phyloP scores from a whole-genome alignment of 1,284 basidiomycete genomes.

The Cystobasidium sp. region DNA sequence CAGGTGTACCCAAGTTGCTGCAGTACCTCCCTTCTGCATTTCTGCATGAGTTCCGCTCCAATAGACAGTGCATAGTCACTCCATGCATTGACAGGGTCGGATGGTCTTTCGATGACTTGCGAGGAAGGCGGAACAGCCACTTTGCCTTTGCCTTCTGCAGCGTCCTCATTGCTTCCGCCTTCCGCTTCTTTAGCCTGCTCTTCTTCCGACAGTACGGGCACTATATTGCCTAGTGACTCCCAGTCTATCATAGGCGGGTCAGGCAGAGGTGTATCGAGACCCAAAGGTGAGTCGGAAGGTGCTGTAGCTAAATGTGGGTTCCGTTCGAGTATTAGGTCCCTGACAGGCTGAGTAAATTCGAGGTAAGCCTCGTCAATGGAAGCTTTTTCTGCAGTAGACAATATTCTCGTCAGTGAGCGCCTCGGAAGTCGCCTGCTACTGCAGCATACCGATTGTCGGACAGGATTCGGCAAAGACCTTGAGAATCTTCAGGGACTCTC shows the following conservation, averaged over 20 bases:
- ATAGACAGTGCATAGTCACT: constrained; percentile 89
- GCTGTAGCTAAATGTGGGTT: constrained; percentile 76
- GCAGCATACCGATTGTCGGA: constrained; percentile 48
- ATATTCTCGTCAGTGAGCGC: background rate
- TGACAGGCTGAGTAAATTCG: constrained; percentile 78
- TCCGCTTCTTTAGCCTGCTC: constrained; percentile 42
- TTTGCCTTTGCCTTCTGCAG: constrained; percentile 48
- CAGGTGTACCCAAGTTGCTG: constrained; percentile 86
- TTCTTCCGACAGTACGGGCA: constrained; percentile 65
- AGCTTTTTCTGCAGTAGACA: constrained; percentile 59
- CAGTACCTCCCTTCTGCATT: constrained; percentile 68
- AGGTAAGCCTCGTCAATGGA: constrained; percentile 78
- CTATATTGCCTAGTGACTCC: constrained; percentile 69
- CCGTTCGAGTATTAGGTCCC: constrained; percentile 70
- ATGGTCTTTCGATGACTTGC: constrained; percentile 22
- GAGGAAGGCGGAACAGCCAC: constrained; percentile 44
- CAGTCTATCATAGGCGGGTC: constrained; percentile 66
- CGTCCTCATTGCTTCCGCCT: constrained; percentile 30
- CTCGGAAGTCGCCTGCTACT: too few relatives aligned
- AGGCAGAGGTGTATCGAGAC: constrained; percentile 80
- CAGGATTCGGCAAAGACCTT: constrained; percentile 72
- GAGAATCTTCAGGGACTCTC: constrained; percentile 89
- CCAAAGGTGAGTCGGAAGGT: constrained; percentile 70
- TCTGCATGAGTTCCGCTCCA: constrained; percentile 85
- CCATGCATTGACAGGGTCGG: constrained; percentile 64